phyloP scores from a whole-genome alignment of 1,139 yeast species.

The Geotrichum fermentans region DNA sequence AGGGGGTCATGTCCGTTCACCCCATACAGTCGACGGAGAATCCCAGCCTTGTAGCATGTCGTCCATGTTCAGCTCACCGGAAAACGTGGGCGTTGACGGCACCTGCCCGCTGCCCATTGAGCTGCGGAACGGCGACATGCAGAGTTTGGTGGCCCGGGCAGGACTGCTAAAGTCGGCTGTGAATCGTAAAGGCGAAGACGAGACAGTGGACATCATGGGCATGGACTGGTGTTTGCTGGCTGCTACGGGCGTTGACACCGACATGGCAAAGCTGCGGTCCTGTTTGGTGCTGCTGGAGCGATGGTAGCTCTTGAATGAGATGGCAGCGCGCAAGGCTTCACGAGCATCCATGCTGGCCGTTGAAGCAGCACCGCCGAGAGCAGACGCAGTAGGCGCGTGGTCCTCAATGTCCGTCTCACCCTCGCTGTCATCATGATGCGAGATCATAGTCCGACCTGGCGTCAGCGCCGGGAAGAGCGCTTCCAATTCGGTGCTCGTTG shows the following conservation, averaged over 20 bases:
- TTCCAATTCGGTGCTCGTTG: not conserved
- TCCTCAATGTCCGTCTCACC: constrained; percentile 2
- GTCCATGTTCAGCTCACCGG: not conserved
- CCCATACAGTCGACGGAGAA: not conserved
- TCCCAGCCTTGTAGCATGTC: not conserved
- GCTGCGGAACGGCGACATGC: not conserved
- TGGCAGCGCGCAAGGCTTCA: constrained; percentile 2
- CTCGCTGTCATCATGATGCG: constrained; percentile 1
- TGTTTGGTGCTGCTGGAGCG: not conserved
- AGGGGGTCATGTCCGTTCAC: not conserved
- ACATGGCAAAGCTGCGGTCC: not conserved
- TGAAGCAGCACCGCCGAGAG: not conserved
- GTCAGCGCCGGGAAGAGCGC: not conserved
- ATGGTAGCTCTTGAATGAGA: not conserved
- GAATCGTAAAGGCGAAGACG: not conserved
- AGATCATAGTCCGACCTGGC: not conserved
- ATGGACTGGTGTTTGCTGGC: not conserved
- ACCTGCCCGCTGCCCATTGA: too few species aligned
- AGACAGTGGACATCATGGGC: too few species aligned
- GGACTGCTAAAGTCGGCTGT: not conserved
- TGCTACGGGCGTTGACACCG: not conserved
- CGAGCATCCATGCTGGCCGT: not conserved
- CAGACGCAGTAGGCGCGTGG: not conserved
- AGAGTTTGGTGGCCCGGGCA: not conserved
- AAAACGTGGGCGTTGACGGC: not conserved